Base-by-base conservation (phyloP, 1,284 basidiomycete genomes). In the Moesziomyces globuligerus region DNA sequence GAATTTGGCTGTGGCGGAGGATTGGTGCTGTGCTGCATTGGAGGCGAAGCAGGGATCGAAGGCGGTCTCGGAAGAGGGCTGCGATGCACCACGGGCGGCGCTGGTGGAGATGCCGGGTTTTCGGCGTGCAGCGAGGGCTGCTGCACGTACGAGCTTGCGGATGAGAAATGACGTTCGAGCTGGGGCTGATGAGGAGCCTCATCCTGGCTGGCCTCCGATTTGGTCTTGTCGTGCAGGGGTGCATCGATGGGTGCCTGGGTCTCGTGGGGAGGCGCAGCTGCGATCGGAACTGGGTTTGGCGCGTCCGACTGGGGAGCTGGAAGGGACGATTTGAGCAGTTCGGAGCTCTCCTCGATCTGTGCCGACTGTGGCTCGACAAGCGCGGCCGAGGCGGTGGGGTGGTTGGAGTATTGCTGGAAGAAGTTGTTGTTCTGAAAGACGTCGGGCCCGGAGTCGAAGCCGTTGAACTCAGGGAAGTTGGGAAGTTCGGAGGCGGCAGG, bases 101-200 rank as follows among this genome's bases (percentile, higher is more conserved):
- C 47, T 58, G 50, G 28, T n/a, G 20, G 60, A 46, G 67, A 59
- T 20, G 55, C 52, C 39, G 52, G 52, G 38, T 50, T 58, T 36
- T 23, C 25, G 24, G 20, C 15, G 18, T 59, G 43, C 20, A 48
- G 23, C 3, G 57, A 48, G 18, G 64, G 64, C 18, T 51, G 60
- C 24, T 56, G 48, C 17, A 60, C 52, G 32, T 71, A 71, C 1
- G 68, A 71, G 54, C 61, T 71, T 26, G 68, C 68, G 1, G 68
- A 71, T 1, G 68, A 71, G 25, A 71, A 71, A 28, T 61, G 61
- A 44, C 57, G 68, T 44, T 71, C 61, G 48, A 61, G 57, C 29
- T 60, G 53, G 3, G 56, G 48, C 21, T 61, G 39, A 4, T 54
- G 28, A 11, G 38, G 11, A 10, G 32, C 44, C 38, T 49, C 39